Conservation (phyloP, 805 yeast species). For the Metschnikowia santaceciliae region DNA sequence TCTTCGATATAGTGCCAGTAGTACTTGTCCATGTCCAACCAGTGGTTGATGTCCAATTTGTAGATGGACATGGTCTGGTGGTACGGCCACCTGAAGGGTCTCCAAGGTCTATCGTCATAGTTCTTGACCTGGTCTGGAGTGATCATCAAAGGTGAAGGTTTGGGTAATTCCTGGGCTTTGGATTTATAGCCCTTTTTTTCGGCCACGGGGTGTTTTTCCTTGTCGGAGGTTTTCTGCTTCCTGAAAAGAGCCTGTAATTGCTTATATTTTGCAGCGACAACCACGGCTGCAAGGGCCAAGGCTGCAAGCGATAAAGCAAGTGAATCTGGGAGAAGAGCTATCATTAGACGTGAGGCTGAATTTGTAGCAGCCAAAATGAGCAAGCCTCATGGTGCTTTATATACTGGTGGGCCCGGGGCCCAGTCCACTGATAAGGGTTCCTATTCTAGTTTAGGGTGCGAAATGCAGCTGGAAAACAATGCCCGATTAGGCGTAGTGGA, state of each 20-base stretch:
- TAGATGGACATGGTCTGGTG: conserved; percentile 76
- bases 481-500: background rate
- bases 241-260: background rate
- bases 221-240: background rate
- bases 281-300: background rate
- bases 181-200: background rate
- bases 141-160: conserved; percentile 55
- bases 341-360: background rate
- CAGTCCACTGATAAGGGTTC: background rate
- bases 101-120: conserved; percentile 75
- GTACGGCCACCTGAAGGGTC: conserved; percentile 78
- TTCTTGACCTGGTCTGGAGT: conserved; percentile 64
- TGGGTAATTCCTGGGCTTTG: conserved; percentile 24
- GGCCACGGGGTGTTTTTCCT: conserved; percentile 1
- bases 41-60: conserved; percentile 67
- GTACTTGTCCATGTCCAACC: conserved; percentile 79
- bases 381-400: background rate
- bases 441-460: conserved; percentile 5
- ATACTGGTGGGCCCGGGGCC: background rate
- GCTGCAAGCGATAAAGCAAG: conserved; percentile 1
- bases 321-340: background rate
- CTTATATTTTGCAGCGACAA: background rate
- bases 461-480: conserved; percentile 4
- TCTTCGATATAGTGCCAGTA: conserved; percentile 64
- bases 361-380: background rate